Base-by-base conservation (phyloP, 2,329 filamentous ascomycete genomes). In the Penicillium sp. region DNA sequence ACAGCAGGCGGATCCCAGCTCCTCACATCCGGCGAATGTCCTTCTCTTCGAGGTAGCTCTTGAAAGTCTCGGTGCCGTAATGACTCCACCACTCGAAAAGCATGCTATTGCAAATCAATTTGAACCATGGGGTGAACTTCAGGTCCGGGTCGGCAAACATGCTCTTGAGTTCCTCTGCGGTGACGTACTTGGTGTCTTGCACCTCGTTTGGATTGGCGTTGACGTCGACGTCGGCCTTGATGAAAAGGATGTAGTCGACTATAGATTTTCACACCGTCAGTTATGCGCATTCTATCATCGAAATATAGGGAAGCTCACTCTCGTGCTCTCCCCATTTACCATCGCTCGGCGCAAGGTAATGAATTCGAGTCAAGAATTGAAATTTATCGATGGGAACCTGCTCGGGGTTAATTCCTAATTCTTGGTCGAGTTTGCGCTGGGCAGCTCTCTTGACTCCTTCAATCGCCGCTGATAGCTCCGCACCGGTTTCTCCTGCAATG, bases 161-260 rank as follows among this genome's bases (percentile, higher is more conserved):
- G 64, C 82, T 71, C 81, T 91, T 94, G 63, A 99, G 81, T 66
- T 91, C 86, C 23, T 91, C 87, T 42, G 89, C 82, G 21, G 86
- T 86, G 59, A 97, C 92, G 67, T 95, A 99, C 72, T 86, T 82
- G 21, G 88, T 90, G 63, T 89, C 93, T 68, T 86, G 85, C 48
- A 91, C 92, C 77, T 99, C 94, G 75, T 99, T 99, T 62, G 82
- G 80, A 77, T 92, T 99, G 66, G 85, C 75, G 58, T 90, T 74
- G 50, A 96, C 78, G 66, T 95, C 89, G 57, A 97, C 93, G 62
- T 95, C 88, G 58, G 91, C 89, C 79, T 95, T 90, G 80, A 97
- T 97, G 78, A 99, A 97, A 56, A 99, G 85, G 64, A 99, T 99
- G 75, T 99, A 99, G 75, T 99, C 94, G 70, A 99, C 91, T 94